phyloP scores from a whole-genome alignment of 495 filamentous ascomycete species.

The Penicillium angulare region DNA sequence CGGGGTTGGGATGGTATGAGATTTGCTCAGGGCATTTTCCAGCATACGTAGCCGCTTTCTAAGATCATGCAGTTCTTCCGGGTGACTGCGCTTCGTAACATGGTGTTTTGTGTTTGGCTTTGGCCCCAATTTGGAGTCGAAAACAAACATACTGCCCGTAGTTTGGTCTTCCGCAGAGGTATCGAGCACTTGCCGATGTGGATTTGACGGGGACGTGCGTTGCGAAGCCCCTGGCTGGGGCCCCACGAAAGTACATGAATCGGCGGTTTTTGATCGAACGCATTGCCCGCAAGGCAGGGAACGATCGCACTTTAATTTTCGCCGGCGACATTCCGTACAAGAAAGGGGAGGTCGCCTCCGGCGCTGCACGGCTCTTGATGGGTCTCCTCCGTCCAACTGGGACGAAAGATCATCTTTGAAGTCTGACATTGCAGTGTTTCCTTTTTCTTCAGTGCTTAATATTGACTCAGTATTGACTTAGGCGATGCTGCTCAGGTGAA shows the following conservation, averaged over 20 bases:
- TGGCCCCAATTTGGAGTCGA: slow-evolving; percentile 35
- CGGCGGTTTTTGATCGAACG: slow-evolving; percentile 45
- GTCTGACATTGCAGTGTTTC: neutral
- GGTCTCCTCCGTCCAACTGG: slow-evolving; percentile 9
- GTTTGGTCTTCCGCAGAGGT: slow-evolving; percentile 13
- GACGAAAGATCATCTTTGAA: slow-evolving; percentile 1
- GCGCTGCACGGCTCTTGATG: slow-evolving; percentile 21
- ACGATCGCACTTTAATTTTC: slow-evolving; percentile 71
- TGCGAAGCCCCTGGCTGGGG: slow-evolving; percentile 14
- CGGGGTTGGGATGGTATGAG: slow-evolving; percentile 24
- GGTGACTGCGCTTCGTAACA: slow-evolving; percentile 27
- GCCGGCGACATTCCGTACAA: slow-evolving; percentile 56
- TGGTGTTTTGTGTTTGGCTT: slow-evolving; percentile 20
- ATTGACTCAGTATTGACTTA: too few species aligned
- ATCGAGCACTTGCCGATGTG: slow-evolving; percentile 15
- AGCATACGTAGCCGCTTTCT: slow-evolving; percentile 29
- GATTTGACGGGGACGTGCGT: slow-evolving; percentile 14
- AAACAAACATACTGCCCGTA: slow-evolving; percentile 33
- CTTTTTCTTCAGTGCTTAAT: too few species aligned
- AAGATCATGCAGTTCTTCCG: slow-evolving; percentile 36
- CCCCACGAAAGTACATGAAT: slow-evolving; percentile 35
- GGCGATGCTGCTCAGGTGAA: too few species aligned
- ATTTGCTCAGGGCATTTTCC: slow-evolving; percentile 28
- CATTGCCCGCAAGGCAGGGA: slow-evolving; percentile 66
- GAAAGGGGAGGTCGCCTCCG: slow-evolving; percentile 41